Evolutionary conservation across 2,329 filamentous ascomycete genomes (phyloP), one percentile per base, ranked within the genome.

Genomic region (Dryadomyces sulphureus): DNA sequence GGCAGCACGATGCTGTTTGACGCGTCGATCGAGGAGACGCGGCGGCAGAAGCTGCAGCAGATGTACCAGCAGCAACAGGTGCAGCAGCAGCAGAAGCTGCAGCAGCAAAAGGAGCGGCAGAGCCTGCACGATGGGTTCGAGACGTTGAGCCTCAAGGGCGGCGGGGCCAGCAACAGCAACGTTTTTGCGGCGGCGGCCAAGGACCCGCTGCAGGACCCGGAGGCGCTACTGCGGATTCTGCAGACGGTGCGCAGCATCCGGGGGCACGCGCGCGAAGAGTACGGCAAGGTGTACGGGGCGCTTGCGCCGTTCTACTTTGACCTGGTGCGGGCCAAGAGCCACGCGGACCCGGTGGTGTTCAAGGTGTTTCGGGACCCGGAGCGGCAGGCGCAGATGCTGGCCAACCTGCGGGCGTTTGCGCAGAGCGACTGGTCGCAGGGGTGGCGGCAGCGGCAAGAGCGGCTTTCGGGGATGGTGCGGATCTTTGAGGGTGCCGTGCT

Each of bases 401-500:
- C 83, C 17, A 90, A 94, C 55, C 64, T 98, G 48, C 75, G 77
- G 48, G 69, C 69, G 0, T 98, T 98, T 62, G 71, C 83, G 9
- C 79, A 77, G 56, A 87, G 84, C 57, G 92, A 98, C 60, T 84
- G 77, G 66, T 73, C 85, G 0, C 67, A 81, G 48, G 89, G 87
- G 2, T 89, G 83, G 69, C 62, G 67, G 41, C 70, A 77, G 54
- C 70, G 90, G 38, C 76, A 84, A 55, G 77, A 83, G 50, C 84
- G 81, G 57, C 66, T 98, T 19, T 68, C 75, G 34, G 74, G 72
- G 21, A 88, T 93, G 73, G 76, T 81, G 53, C 73, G 73, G 34
- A 80, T 92, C 49, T 98, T 98, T 56, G 90, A 96, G 63, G 88
- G 81, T 47, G 88, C 89, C 4, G 89, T 93, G 4, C 65, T 95